Evolutionary conservation across 805 yeast species (phyloP), one percentile per base, ranked within the genome.

Genomic region (Blastobotrys robertii): DNA sequence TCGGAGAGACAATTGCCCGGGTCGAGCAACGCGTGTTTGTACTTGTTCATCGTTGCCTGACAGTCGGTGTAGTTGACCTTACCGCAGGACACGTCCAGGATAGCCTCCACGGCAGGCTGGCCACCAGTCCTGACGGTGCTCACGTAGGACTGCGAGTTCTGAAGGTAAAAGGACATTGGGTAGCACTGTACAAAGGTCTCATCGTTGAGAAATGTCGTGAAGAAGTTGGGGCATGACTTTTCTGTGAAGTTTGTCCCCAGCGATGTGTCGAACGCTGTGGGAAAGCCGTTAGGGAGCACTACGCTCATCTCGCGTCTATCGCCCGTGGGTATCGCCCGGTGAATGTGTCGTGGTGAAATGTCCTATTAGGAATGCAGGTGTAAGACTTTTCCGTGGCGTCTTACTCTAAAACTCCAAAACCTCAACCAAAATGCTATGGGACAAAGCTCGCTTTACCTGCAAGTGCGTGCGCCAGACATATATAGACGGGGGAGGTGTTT

Each of bases 121-220:
- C 59, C 63, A 8, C 38, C 38, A n/a, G 45, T 40, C 6, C 55
- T 50, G n/a, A 50, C 54, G n/a, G 51, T 45, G 5, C 39, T 29
- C 37, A 55, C 54, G 42, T 57, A 58, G 4, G 62, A 54, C 15
- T 52, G 39, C 7, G 63, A 58, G 39, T 45, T 56, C 42, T 50
- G 51, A 8, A 58, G 50, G 36, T 47, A 56, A 41, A 58, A 58
- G 11, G 62, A 57, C 48, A 58, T 47, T 10, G 63, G 63, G 29
- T 47, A 52, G 47, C 63, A 58, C 12, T 47, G 35, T 14, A 49
- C 43, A 38, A 58, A 58, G 13, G 44, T 37, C 32, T 43, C 43
- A 41, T 57, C 51, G 19, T 37, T 34, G 7, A 57, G 50, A 41
- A 58, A 56, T 12, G 14, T 12, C 15, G 47, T 33, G 47, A 58